Percentiles rank a stretch among this genome's conserved stretches.
phyloP scores from a whole-genome alignment of 441 rosid species.

The Croton laevigatus region DNA sequence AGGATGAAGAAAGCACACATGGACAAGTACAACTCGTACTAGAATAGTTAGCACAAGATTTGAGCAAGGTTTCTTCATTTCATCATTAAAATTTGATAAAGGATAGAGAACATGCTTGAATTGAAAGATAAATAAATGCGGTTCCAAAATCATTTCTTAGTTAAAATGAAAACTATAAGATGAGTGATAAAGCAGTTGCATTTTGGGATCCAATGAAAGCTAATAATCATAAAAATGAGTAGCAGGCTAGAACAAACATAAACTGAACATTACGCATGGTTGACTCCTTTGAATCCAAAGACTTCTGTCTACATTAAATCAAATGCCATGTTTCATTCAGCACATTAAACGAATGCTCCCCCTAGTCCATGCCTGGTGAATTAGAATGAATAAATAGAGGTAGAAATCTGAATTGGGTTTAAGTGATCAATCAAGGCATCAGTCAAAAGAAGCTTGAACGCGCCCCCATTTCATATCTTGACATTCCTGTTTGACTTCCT shows the following conservation, averaged over 20 bases:
- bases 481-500: constrained; percentile 82
- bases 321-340: background rate
- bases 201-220: background rate
- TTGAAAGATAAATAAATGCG: background rate
- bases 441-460: constrained; percentile 61
- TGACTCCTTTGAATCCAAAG: background rate
- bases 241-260: too few species aligned
- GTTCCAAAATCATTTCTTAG: background rate
- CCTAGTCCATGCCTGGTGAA: background rate
- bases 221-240: background rate
- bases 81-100: background rate
- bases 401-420: constrained; percentile 78
- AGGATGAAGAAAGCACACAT: background rate
- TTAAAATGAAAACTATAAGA: background rate
- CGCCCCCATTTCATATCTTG: constrained; percentile 82
- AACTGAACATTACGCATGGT: too few species aligned
- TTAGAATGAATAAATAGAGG: background rate
- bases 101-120: background rate
- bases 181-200: background rate
- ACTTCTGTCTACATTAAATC: too few species aligned
- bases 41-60: background rate
- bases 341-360: background rate
- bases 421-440: constrained; percentile 82
- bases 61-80: background rate
- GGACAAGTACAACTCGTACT: background rate